Conservation (phyloP, 2,329 filamentous ascomycete species). For the Botryotinia narcissicola region DNA sequence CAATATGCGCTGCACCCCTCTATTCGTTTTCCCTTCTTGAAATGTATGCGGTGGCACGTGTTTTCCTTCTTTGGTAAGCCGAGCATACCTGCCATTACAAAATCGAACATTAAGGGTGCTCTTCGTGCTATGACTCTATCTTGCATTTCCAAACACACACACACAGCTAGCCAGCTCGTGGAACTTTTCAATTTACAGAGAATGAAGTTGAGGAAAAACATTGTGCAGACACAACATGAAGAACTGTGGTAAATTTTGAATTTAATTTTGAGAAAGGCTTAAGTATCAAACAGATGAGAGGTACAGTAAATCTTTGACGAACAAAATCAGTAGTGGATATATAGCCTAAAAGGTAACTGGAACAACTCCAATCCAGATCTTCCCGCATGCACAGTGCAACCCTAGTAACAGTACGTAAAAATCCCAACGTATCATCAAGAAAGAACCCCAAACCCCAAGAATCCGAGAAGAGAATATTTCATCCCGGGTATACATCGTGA, state of each 20-base stretch:
- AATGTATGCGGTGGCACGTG: neutral
- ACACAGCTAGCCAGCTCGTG: neutral
- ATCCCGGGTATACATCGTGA: neutral
- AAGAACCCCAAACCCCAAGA: conserved; percentile 1
- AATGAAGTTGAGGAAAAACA: neutral
- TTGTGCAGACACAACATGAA: neutral
- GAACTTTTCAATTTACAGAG: neutral
- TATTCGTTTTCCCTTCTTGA: neutral
- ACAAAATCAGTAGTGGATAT: neutral
- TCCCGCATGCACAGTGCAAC: conserved; percentile 1
- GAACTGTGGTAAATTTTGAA: neutral
- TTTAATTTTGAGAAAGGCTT: neutral
- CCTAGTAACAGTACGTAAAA: neutral
- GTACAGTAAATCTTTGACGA: neutral
- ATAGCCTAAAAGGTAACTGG: conserved; percentile 6
- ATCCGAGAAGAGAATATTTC: neutral
- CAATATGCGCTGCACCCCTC: neutral
- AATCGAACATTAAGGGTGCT: neutral
- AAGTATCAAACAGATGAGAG: neutral
- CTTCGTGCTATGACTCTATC: neutral
- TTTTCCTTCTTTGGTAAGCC: neutral
- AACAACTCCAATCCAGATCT: conserved; percentile 5
- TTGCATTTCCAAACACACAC: neutral
- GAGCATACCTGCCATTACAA: neutral
- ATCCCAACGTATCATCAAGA: neutral